Evolutionary conservation across 441 rosid species (phyloP).

Genomic region (Biscutella laevigata): DNA sequence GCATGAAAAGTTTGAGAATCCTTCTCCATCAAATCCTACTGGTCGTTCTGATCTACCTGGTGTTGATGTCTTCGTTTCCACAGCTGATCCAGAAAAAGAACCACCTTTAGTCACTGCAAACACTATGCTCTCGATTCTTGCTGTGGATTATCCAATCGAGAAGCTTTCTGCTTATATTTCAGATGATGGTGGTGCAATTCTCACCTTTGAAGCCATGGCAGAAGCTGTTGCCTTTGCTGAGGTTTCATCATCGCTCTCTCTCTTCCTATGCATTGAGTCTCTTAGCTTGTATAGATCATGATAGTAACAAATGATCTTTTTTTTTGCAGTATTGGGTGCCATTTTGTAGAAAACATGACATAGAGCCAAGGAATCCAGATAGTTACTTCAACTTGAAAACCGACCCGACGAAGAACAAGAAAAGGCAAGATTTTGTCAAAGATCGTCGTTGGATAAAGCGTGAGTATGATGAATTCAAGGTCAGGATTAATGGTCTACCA

Average conservation of each 20-base stretch:
- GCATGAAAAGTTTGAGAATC: conserved; percentile 35
- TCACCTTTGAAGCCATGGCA: conserved; percentile 92
- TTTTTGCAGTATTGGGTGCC: conserved; percentile 61
- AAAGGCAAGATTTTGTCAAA: conserved; percentile 64
- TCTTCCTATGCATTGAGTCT: no score
- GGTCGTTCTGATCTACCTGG: conserved; percentile 85
- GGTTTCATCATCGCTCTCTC: no score
- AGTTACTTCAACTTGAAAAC: conserved; percentile 73
- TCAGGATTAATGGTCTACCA: conserved; percentile 63
- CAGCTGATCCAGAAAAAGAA: conserved; percentile 78
- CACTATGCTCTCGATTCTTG: conserved; percentile 66
- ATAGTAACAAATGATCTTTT: no score
- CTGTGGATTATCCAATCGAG: conserved; percentile 67
- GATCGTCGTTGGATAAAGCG: conserved; percentile 89
- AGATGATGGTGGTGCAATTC: conserved; percentile 83
- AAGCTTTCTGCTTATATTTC: conserved; percentile 66
- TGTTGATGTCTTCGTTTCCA: conserved; percentile 68
- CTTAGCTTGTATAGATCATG: no score
- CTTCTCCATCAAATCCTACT: conserved; percentile 61
- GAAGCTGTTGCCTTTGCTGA: conserved; percentile 64
- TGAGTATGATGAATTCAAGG: conserved; percentile 88
- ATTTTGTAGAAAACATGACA: conserved; percentile 78
- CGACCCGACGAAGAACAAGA: conserved; percentile 66
- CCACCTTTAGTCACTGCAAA: conserved; percentile 82
- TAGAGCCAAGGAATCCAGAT: conserved; percentile 87